These are phyloP conservation scores for Friedmanniomyces simplex DNA, from an alignment of 495 filamentous ascomycete genomes.

Conservation along the genomic window DNA sequence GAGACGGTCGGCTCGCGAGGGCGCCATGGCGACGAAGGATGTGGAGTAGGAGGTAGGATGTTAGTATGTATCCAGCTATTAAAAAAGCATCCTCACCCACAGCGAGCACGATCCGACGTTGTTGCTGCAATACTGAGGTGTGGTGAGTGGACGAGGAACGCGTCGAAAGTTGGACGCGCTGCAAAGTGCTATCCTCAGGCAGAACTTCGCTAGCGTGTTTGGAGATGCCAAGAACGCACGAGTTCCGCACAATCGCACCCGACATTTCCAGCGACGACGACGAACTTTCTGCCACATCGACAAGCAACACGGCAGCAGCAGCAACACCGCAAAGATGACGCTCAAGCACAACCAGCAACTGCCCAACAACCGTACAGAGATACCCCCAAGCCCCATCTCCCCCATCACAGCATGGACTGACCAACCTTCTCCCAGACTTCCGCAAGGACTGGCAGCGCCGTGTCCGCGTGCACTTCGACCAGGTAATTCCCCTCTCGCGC, in stretches of 20 bases:
- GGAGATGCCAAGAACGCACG: neutral
- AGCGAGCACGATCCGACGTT: too few relatives aligned
- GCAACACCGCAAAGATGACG: conserved; percentile 33
- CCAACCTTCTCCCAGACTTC: conserved; percentile 62
- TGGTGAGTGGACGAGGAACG: too few relatives aligned
- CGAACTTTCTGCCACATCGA: neutral
- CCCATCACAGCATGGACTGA: too few relatives aligned
- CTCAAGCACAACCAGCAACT: conserved; percentile 99
- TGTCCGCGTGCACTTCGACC: conserved; percentile 97
- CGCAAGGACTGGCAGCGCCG: conserved; percentile 99
- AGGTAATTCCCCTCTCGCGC: conserved; percentile 58
- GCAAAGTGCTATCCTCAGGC: neutral
- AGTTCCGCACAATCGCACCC: neutral
- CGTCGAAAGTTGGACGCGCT: neutral
- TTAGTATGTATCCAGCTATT: too few relatives aligned
- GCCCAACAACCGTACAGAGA: conserved; percentile 80
- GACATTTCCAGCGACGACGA: neutral
- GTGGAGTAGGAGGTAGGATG: neutral
- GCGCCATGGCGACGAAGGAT: conserved; percentile 20
- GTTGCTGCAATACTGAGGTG: too few relatives aligned
- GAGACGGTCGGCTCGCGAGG: conserved; percentile 35
- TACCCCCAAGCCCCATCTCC: neutral
- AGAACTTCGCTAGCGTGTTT: neutral
- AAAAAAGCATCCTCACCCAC: too few relatives aligned
- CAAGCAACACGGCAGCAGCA: neutral